Conservation (phyloP, 306 rosid species). For the Gleditsia sinensis region DNA sequence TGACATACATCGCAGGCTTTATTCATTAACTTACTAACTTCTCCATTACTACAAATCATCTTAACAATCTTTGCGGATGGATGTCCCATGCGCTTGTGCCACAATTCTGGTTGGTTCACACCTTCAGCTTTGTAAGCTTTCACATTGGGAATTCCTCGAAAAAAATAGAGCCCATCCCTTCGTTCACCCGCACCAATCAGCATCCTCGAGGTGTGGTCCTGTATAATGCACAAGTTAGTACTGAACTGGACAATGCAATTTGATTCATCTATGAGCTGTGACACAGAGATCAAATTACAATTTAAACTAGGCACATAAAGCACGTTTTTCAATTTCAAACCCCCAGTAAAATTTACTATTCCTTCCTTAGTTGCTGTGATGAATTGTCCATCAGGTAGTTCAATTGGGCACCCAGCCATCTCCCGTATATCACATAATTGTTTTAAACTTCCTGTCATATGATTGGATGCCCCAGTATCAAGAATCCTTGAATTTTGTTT, state of each 20-base stretch:
- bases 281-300: background rate
- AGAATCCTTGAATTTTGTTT: background rate
- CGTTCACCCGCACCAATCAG: background rate
- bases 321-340: background rate
- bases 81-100: background rate
- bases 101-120: background rate
- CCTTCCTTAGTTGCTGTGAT: background rate
- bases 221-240: background rate
- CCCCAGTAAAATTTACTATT: background rate
- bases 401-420: background rate
- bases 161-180: background rate
- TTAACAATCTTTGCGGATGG: no score
- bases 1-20: no score
- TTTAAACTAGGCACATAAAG: no score
- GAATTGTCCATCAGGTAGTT: background rate
- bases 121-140: background rate
- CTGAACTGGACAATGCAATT: background rate
- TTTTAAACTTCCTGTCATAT: background rate
- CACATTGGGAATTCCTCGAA: background rate
- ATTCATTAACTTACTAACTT: no score
- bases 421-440: background rate
- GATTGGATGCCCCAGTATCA: background rate
- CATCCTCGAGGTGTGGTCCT: background rate
- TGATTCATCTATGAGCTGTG: background rate
- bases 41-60: no score